A percentile compares a stretch with the other conserved stretches of the same genome.
Evolutionary conservation across 2,329 filamentous ascomycete species (phyloP).

Genomic region (Fusarium begoniae): DNA sequence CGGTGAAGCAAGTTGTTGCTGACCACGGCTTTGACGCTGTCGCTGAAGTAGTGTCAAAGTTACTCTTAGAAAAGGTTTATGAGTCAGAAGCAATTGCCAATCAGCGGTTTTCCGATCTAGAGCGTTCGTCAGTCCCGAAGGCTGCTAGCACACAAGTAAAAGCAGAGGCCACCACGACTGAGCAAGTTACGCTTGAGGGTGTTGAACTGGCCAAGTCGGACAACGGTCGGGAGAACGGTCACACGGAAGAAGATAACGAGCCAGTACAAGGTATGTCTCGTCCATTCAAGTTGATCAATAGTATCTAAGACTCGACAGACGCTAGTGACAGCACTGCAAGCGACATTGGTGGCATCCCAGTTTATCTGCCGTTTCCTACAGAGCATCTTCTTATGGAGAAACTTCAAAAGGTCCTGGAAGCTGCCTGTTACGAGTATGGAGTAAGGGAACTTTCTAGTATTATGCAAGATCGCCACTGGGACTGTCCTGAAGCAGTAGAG

Average conservation of each 20-base stretch:
- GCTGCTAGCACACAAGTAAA: background rate
- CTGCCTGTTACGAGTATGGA: too few relatives aligned
- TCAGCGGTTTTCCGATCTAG: background rate
- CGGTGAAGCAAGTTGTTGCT: too few relatives aligned
- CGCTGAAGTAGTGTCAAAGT: accelerated
- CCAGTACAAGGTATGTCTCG: background rate
- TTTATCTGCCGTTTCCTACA: background rate
- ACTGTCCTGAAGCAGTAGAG: background rate
- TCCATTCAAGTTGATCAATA: background rate
- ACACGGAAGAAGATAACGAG: background rate
- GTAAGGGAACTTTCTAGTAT: too few relatives aligned
- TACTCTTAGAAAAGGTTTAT: background rate
- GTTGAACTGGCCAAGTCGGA: background rate
- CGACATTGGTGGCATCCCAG: background rate
- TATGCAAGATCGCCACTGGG: accelerated
- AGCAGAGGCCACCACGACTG: background rate
- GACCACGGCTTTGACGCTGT: background rate
- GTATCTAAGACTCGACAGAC: background rate
- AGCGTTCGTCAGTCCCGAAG: background rate
- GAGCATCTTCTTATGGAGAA: background rate
- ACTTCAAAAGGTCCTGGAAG: accelerated
- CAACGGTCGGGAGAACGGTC: background rate
- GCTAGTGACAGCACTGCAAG: accelerated
- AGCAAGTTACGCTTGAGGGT: background rate
- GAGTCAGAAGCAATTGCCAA: background rate